These are phyloP conservation scores for Acephala macrosclerotiorum DNA, from an alignment of 2,329 filamentous ascomycete species.

Conservation along the genomic window DNA sequence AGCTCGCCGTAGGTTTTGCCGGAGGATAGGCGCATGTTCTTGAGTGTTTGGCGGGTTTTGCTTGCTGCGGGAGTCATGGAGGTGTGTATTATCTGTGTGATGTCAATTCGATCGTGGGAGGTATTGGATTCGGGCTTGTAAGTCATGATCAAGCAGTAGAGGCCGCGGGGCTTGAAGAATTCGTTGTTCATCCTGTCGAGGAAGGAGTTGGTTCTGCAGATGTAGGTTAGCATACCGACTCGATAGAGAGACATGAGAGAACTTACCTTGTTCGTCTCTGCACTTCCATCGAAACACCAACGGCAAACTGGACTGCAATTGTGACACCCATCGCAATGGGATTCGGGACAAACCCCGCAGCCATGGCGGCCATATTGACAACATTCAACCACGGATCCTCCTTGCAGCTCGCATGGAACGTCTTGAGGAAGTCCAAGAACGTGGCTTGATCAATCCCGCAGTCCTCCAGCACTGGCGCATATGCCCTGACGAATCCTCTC, in stretches of 20 bases:
- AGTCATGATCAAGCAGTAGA: slow-evolving; percentile 62
- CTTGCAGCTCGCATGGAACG: slow-evolving; percentile 53
- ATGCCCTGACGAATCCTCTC: slow-evolving; percentile 61
- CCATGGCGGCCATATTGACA: slow-evolving; percentile 51
- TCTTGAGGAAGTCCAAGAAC: slow-evolving; percentile 57
- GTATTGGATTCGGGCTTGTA: slow-evolving; percentile 52
- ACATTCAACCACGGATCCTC: slow-evolving; percentile 49
- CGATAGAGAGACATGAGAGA: not conserved
- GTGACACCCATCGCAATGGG: slow-evolving; percentile 52
- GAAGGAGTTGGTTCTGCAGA: slow-evolving; percentile 53
- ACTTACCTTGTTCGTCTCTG: slow-evolving; percentile 35
- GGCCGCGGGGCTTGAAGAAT: slow-evolving; percentile 63
- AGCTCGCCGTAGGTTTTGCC: slow-evolving; percentile 48
- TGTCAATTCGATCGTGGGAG: slow-evolving; percentile 40
- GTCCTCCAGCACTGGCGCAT: slow-evolving; percentile 55
- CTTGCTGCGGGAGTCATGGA: slow-evolving; percentile 39
- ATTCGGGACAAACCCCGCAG: slow-evolving; percentile 48
- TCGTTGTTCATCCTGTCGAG: slow-evolving; percentile 62
- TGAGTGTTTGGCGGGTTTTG: slow-evolving; percentile 39
- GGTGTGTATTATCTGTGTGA: slow-evolving; percentile 48
- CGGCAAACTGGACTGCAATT: slow-evolving; percentile 51
- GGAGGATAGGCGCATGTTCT: slow-evolving; percentile 45
- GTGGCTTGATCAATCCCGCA: slow-evolving; percentile 55
- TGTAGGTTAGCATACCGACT: slow-evolving; percentile 18
- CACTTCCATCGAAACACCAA: slow-evolving; percentile 49